phyloP scores from a whole-genome alignment of 805 yeast species.

The Saccharomycopsis sp. region DNA sequence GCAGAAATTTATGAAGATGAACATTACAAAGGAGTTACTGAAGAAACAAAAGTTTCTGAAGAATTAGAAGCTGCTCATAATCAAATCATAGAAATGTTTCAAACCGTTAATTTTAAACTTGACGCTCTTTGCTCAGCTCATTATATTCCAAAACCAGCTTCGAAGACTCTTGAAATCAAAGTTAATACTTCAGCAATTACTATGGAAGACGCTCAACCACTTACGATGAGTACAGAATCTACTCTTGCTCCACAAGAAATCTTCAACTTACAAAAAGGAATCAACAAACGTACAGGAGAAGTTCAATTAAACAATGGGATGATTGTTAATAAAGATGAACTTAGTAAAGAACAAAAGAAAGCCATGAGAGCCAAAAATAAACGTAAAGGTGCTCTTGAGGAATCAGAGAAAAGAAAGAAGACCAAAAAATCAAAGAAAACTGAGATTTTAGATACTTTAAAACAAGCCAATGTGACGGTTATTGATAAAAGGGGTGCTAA shows the following conservation, averaged over 20 bases:
- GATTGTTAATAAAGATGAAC: constrained; percentile 70
- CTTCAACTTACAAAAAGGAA: constrained; percentile 39
- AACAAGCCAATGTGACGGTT: constrained; percentile 66
- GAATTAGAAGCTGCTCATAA: constrained; percentile 64
- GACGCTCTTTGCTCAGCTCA: constrained; percentile 93
- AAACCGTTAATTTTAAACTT: constrained; percentile 53
- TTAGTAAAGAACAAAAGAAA: constrained; percentile 76
- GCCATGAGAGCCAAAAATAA: constrained; percentile 80
- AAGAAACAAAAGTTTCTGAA: constrained; percentile 43
- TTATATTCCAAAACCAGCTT: constrained; percentile 83
- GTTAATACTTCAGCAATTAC: constrained; percentile 72
- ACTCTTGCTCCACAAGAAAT: constrained; percentile 94
- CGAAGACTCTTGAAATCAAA: constrained; percentile 69
- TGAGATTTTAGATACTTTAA: constrained; percentile 58
- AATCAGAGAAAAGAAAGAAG: constrained; percentile 23
- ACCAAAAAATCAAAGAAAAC: constrained; percentile 44
- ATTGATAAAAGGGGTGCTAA: constrained; percentile 68
- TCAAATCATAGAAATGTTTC: constrained; percentile 62
- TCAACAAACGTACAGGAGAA: constrained; percentile 41
- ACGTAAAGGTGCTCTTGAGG: constrained; percentile 18
- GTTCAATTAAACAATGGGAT: constrained; percentile 68
- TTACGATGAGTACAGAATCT: constrained; percentile 60
- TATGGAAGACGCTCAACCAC: constrained; percentile 96
- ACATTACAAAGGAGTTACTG: constrained; percentile 38
- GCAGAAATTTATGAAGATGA: constrained; percentile 92